Evolutionary conservation across 2,329 filamentous ascomycete genomes (phyloP), one percentile per base, ranked within the genome.

Genomic region (Alternaria metachromatica): DNA sequence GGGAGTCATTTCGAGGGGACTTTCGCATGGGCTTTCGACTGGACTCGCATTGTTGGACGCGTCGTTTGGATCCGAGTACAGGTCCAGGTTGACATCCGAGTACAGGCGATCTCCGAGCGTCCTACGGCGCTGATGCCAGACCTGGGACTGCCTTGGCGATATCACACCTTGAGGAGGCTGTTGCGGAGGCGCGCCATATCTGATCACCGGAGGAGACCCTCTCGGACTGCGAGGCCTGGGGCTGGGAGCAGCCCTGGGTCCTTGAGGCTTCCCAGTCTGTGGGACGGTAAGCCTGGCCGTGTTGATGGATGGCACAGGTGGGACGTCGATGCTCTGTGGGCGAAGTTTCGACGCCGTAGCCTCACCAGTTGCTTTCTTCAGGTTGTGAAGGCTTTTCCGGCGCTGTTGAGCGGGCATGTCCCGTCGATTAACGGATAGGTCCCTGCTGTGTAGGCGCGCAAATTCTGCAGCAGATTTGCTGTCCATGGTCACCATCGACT

Each of bases 371-470:
- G 73, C 72, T 18, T 65, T 63, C 49, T 72, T 73, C 43, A 68
- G 41, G 55, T 70, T 74, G 46, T 79, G 72, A 56, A 71, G 73
- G 64, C 76, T 78, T 56, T 63, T 71, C 3, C 73, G 73, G 21
- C 73, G 69, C 41, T 69, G 71, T 53, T 64, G 66, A 21, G 65
- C 49, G 20, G 65, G 50, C 62, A 70, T 67, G 44, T 68, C 64
- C 30, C 63, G 68, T 20, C 71, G 69, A 5, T 56, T 55, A 33
- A 64, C 33, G 12, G 71, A 70, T 26, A 74, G 74, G 55, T 80
- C 78, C 46, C 73, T 78, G 61, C 78, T 81, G 15, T 75, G 74
- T 53, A 74, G 68, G 46, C 78, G 74, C 45, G 79, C 79, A 58
- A 78, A 72, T 37, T 78, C 74, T 10, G 75, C 72, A 9, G 79